These are phyloP conservation scores for Diaporthe amygdali DNA, from an alignment of 2,329 filamentous ascomycete genomes.

Conservation along the genomic window DNA sequence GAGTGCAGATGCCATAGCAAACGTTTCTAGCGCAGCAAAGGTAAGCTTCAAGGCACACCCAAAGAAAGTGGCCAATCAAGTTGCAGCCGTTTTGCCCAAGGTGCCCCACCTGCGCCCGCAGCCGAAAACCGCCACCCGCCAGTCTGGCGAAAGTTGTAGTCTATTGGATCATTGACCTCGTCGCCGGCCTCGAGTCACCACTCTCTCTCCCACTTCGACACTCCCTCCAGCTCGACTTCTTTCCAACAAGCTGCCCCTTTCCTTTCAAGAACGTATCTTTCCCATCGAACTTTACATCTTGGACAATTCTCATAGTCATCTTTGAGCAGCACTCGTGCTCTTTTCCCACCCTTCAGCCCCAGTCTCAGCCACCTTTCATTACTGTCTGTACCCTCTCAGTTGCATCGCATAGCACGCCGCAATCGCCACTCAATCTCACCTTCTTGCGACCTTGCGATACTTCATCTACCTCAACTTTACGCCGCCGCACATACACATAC, in stretches of 20 bases:
- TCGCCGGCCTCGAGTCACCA: neutral
- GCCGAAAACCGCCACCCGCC: neutral
- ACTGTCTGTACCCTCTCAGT: neutral
- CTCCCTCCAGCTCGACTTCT: neutral
- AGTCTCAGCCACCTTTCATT: conserved; percentile 7
- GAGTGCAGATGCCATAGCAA: neutral
- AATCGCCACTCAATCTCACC: conserved; percentile 9
- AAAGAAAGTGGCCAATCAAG: neutral
- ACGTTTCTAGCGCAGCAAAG: neutral
- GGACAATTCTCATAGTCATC: neutral
- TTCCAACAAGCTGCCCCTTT: neutral
- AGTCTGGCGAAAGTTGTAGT: neutral
- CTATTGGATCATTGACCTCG: conserved; percentile 11
- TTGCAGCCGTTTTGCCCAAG: no score
- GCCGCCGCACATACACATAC: neutral
- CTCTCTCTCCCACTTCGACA: neutral
- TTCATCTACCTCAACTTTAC: neutral
- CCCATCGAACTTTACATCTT: neutral
- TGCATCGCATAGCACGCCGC: no score
- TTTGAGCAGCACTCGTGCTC: neutral
- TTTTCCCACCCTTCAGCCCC: neutral
- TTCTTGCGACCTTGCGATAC: neutral
- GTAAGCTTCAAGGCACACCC: neutral
- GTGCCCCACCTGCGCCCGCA: neutral
- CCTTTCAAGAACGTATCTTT: neutral